Base-by-base conservation (phyloP, 192 early-diverging fungal genomes). In the Ambispora gerdemannii region DNA sequence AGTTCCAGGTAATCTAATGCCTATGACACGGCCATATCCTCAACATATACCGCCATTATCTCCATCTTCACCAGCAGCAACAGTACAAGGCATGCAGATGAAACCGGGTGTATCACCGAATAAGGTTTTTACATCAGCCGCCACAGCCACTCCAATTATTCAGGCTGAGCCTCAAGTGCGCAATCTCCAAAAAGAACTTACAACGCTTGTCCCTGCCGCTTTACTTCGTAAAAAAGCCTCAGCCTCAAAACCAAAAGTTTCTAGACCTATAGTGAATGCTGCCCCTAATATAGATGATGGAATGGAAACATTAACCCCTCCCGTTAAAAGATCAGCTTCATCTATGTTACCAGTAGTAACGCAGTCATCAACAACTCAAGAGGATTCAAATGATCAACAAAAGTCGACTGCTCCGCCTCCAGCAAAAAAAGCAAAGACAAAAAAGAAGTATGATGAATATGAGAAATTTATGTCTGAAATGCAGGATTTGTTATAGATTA, bases 141-240 rank as follows among this genome's bases (percentile, higher is more conserved):
- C 51, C 1, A 47, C 36, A 27, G 55, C 78, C 10, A 67, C 80
- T 19, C 75, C 78, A n/a, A 86, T 88, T 19, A 86, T 94, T 19
- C 82, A 88, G 25, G 92, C 90, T 0, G 91, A 86, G 53, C 92
- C 92, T 19, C 80, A 89, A 67, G 82, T 92, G 61, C 85, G 92
- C 55, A 87, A 94, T 72, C 80, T 94, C 66, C 88, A 90, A 76
- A 90, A 92, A 64, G 92, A 94, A 76, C 74, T 91, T 31, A 84
- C 87, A 8, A 75, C 82, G 3, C 78, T 94, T 62, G 88, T 94
- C 1, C 92, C 92, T 0, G 76, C 85, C 17, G 76, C 83, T 3
- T 68, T 92, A 33, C 72, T 82, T 19, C 80, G 81, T 61, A 88
- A 86, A 73, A 80, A 82, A 70, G 73, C 62, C 15, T 51, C 47